Base-by-base conservation (phyloP, 108 stramenopile genomes). In the Skeletonema costatum region DNA sequence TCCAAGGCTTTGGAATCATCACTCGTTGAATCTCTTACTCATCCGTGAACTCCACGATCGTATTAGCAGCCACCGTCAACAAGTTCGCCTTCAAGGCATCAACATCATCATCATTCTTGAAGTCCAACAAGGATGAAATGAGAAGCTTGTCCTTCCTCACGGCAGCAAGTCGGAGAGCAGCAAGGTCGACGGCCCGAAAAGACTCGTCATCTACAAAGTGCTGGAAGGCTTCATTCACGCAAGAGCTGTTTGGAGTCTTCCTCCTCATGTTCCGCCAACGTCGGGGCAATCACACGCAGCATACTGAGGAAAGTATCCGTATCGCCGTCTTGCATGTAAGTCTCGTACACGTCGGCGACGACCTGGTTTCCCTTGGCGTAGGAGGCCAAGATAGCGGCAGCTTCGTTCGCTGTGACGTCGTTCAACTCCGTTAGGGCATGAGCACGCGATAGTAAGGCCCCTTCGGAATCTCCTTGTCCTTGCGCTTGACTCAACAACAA, bases 131-230 rank as follows among this genome's bases (percentile, higher is more conserved):
- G 0, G 29, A 58, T 11, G 29, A 21, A 14, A 32, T 31, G 75
- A 48, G 86, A 93, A 59, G 90, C 90, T 32, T 84, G 87, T 81
- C 73, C 21, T 70, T 74, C n/a, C 62, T 56, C 31, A 61, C 69
- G n/a, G 80, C 36, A 11, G 73, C 80, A n/a, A 81, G 74, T 33
- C 80, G 73, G 16, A 81, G 64, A 31, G 80, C 80, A n/a, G 68
- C 58, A 35, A 81, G 42, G 10, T 74, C 64, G 12, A 81, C 48
- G 33, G 58, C 38, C 36, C 66, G 66, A 13, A 79, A 79, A 13
- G 36, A 13, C 6, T 73, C 59, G 21, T 67, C 78, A 36, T 38
- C 33, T 50, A 35, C 33, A 38, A 79, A 68, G 36, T 38, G 31
- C 30, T 53, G 46, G 6, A 79, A 32, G 9, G 71, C 66, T 3